These are phyloP conservation scores for Rhodotorula diobovata DNA, from an alignment of 768 basidiomycete genomes.

Conservation along the genomic window DNA sequence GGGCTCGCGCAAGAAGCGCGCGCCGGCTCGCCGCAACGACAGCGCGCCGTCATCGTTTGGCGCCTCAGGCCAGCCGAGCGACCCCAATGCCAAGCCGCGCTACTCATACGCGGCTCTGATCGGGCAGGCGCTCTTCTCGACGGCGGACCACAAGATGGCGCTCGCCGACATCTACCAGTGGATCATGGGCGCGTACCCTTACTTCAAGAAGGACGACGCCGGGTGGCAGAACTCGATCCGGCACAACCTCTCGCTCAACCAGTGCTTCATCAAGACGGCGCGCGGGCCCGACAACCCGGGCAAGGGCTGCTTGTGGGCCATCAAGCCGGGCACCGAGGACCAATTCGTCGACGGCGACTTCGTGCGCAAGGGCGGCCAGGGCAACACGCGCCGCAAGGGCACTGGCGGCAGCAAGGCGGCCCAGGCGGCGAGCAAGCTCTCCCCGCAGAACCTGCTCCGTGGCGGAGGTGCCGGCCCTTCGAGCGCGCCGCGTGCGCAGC, in stretches of 20 bases:
- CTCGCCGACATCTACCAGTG: slow-evolving; percentile 94
- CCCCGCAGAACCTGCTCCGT: not conserved
- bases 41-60: not conserved
- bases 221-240: slow-evolving; percentile 99
- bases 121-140: slow-evolving; percentile 86
- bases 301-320: slow-evolving; percentile 82
- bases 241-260: slow-evolving; percentile 90
- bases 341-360: slow-evolving; percentile 80
- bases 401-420: not conserved
- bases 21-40: not conserved
- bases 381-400: not conserved
- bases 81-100: slow-evolving; percentile 56
- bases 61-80: not conserved
- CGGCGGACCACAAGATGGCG: slow-evolving; percentile 74
- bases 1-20: slow-evolving; percentile 3
- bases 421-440: not conserved
- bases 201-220: slow-evolving; percentile 83
- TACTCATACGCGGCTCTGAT: slow-evolving; percentile 92
- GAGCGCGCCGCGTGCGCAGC: not conserved
- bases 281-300: slow-evolving; percentile 56
- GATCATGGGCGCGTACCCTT: slow-evolving; percentile 89
- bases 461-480: not conserved
- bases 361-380: slow-evolving; percentile 39
- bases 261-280: slow-evolving; percentile 77
- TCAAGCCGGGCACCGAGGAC: slow-evolving; percentile 72